These are phyloP conservation scores for Jaltomata sinuosa DNA, from an alignment of 257 asterid species.

Conservation along the genomic window DNA sequence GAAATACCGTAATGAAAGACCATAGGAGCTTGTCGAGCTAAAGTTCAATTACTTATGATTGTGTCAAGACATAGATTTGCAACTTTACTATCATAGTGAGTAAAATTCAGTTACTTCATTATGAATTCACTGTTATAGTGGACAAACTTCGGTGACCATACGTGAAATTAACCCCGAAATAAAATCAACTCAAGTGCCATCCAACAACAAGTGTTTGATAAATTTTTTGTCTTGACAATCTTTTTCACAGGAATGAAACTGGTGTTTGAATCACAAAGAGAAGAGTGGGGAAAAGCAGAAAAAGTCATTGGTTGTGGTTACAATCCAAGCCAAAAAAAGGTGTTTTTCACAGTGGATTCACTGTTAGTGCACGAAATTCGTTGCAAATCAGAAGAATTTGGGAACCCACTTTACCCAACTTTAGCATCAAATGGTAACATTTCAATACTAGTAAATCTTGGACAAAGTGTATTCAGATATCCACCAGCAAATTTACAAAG, in stretches of 20 bases:
- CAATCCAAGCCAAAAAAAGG: constrained; percentile 64
- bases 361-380: constrained; percentile 59
- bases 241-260: constrained; percentile 56
- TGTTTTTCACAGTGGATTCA: constrained; percentile 68
- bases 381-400: constrained; percentile 59
- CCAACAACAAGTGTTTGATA: background rate
- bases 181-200: background rate
- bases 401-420: constrained; percentile 63
- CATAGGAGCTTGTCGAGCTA: too few species aligned
- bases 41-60: too few species aligned
- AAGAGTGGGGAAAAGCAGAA: constrained; percentile 45
- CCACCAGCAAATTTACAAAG: constrained; percentile 46
- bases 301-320: constrained; percentile 77
- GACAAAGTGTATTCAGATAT: constrained; percentile 66
- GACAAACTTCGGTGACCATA: background rate
- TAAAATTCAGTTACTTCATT: too few species aligned
- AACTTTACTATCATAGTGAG: background rate
- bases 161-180: background rate
- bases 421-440: constrained; percentile 56
- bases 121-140: too few species aligned
- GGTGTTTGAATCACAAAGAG: constrained; percentile 35
- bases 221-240: background rate
- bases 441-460: constrained; percentile 55
- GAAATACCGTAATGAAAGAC: too few species aligned
- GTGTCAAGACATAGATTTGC: background rate